These are phyloP conservation scores for Meyerozyma smithsonii DNA, from an alignment of 1,139 yeast genomes.

Conservation along the genomic window DNA sequence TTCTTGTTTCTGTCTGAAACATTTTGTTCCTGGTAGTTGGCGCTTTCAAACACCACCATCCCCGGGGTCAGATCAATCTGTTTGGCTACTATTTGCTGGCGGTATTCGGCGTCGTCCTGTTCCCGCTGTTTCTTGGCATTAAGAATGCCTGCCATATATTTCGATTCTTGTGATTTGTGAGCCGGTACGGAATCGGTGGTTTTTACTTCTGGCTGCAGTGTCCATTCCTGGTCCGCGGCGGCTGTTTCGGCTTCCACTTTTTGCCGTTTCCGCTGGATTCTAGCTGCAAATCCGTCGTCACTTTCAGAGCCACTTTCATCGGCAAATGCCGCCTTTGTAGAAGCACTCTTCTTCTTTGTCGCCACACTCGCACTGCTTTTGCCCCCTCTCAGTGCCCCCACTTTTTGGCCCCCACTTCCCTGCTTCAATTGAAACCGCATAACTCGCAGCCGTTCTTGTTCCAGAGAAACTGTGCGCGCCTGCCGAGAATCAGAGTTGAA, in stretches of 20 bases:
- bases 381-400: neutral
- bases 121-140: conserved; percentile 7
- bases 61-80: conserved; percentile 3
- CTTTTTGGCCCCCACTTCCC: neutral
- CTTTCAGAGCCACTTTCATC: conserved; percentile 2
- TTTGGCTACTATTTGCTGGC: conserved; percentile 5
- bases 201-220: neutral
- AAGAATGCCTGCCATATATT: conserved; percentile 7
- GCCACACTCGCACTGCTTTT: neutral
- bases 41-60: conserved; percentile 9
- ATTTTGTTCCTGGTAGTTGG: conserved; percentile 4
- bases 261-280: neutral
- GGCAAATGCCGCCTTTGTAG: neutral
- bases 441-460: neutral
- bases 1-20: neutral
- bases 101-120: conserved; percentile 5
- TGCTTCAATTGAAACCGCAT: conserved; percentile 1
- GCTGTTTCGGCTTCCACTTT: conserved; percentile 4
- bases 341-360: neutral
- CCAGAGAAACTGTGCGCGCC: conserved; percentile 17
- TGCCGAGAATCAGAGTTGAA: conserved; percentile 10
- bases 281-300: neutral
- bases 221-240: conserved; percentile 5
- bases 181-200: conserved; percentile 1
- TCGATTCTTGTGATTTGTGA: conserved; percentile 2